phyloP scores from a whole-genome alignment of 139 green algal species.

The Chlorella vulgaris region DNA sequence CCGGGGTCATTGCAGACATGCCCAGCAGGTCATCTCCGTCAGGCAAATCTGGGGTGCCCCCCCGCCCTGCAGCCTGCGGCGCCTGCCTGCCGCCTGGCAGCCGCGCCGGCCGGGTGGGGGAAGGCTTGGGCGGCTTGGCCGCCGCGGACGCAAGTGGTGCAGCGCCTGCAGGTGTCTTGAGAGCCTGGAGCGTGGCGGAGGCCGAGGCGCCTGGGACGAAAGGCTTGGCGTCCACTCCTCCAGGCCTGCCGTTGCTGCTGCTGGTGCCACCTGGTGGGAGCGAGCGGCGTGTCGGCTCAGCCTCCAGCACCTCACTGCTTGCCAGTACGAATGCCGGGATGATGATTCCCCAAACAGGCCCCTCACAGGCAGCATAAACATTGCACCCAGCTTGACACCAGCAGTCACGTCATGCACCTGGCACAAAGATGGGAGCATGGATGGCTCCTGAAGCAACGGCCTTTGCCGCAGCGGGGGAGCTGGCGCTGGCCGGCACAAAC shows the following conservation, averaged over 20 bases:
- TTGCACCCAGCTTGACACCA: neutral
- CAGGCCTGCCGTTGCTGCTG: neutral
- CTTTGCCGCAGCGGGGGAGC: too few relatives aligned
- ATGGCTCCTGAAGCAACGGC: conserved; percentile 22
- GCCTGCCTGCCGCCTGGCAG: neutral
- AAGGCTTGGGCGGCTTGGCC: conserved; percentile 9
- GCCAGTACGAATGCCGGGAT: neutral
- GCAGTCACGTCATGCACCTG: neutral
- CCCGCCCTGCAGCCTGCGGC: neutral
- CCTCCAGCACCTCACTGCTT: neutral
- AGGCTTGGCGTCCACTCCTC: conserved; percentile 30
- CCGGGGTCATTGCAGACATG: conserved; percentile 51
- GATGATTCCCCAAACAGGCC: too few relatives aligned
- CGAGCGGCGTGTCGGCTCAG: neutral
- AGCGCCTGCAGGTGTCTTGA: neutral
- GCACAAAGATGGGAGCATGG: conserved; percentile 18
- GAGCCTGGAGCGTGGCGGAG: neutral
- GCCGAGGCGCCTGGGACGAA: conserved; percentile 37
- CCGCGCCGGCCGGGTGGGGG: neutral
- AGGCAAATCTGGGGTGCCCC: conserved; percentile 35
- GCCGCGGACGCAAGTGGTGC: neutral
- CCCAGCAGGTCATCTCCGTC: conserved; percentile 62
- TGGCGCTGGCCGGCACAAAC: conserved; percentile 9
- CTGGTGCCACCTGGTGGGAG: neutral
- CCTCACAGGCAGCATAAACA: too few relatives aligned